Evolutionary conservation across 108 stramenopile genomes (phyloP).

Genomic region (Pseudonitzschia multiseries): DNA sequence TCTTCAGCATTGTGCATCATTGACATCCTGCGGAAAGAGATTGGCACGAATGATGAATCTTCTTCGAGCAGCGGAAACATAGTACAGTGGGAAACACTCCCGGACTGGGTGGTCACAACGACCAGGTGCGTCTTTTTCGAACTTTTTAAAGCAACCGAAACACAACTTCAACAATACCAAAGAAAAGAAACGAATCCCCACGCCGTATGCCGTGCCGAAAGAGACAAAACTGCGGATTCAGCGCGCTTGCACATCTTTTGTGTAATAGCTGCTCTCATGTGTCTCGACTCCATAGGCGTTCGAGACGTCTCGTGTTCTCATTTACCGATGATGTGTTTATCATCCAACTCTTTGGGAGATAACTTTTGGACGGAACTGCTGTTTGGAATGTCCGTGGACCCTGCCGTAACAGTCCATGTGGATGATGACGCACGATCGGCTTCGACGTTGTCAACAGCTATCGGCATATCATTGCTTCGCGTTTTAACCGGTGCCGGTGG

Average conservation of each 20-base stretch:
- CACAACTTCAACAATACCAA: background rate
- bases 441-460: background rate
- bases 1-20: background rate
- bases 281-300: conserved; percentile 1
- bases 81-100: background rate
- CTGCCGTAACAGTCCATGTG: background rate
- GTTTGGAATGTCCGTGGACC: conserved; percentile 8
- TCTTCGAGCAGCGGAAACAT: background rate
- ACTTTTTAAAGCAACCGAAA: conserved; percentile 5
- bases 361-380: conserved; percentile 15
- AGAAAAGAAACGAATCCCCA: background rate
- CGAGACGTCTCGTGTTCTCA: conserved; percentile 16
- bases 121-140: background rate
- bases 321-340: conserved; percentile 2
- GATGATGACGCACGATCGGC: background rate
- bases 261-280: conserved; percentile 15
- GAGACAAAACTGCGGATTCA: background rate
- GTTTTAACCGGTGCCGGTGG: background rate
- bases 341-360: background rate
- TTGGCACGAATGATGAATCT: background rate
- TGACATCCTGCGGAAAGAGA: background rate
- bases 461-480: conserved; percentile 21
- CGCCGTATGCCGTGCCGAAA: background rate
- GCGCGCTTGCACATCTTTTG: background rate
- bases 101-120: background rate